These are phyloP conservation scores for Teratosphaeria nubilosa DNA, from an alignment of 2,329 filamentous ascomycete genomes.

Conservation along the genomic window DNA sequence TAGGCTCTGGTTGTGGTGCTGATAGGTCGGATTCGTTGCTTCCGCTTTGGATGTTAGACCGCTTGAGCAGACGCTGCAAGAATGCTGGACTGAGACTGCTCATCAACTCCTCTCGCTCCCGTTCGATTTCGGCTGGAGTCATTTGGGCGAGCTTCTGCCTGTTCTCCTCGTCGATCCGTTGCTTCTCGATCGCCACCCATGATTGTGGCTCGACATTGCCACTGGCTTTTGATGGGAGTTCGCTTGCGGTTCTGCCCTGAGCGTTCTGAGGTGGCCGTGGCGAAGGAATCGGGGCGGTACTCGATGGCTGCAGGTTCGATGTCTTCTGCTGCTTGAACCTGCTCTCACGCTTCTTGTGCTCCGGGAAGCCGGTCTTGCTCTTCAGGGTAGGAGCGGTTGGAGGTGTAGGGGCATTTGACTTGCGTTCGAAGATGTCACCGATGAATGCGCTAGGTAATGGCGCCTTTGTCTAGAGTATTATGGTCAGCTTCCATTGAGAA, in stretches of 20 bases:
- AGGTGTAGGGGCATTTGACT: slow-evolving; percentile 47
- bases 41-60: slow-evolving; percentile 64
- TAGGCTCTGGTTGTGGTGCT: not conserved
- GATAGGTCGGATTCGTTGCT: slow-evolving; percentile 30
- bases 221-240: not conserved
- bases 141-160: slow-evolving; percentile 61
- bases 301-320: not conserved
- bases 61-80: slow-evolving; percentile 63
- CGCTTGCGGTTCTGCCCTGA: not conserved
- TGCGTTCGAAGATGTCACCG: slow-evolving; percentile 71
- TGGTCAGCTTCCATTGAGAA: not conserved
- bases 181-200: slow-evolving; percentile 49
- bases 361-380: slow-evolving; percentile 64
- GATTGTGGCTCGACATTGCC: slow-evolving; percentile 12
- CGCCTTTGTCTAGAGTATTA: not conserved
- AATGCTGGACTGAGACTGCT: slow-evolving; percentile 63
- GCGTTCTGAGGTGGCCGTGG: not conserved
- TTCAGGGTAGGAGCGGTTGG: slow-evolving; percentile 53
- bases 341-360: slow-evolving; percentile 68
- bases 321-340: slow-evolving; percentile 62
- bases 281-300: not conserved
- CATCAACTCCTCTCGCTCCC: slow-evolving; percentile 72
- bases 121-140: slow-evolving; percentile 70
- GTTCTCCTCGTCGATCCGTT: slow-evolving; percentile 76
- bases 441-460: slow-evolving; percentile 39